phyloP scores from a whole-genome alignment of 306 rosid species.

The Comarum palustre region DNA sequence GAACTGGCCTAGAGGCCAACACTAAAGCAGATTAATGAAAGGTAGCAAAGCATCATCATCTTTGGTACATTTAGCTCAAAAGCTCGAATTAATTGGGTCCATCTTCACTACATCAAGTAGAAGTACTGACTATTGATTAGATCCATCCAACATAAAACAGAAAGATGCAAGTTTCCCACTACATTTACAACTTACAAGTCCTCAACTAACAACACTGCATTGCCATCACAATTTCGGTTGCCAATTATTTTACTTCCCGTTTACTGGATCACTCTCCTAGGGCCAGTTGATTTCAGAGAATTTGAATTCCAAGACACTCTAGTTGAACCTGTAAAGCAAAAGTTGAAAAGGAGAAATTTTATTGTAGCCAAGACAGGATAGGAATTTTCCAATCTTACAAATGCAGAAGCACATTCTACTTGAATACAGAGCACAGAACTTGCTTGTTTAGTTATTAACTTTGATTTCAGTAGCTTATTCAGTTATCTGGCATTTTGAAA shows the following conservation, averaged over 20 bases:
- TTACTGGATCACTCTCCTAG: background rate
- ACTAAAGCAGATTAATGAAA: background rate
- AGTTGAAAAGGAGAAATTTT: background rate
- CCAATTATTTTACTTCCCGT: background rate
- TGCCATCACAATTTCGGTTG: background rate
- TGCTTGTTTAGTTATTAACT: background rate
- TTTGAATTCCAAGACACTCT: background rate
- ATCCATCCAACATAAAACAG: background rate
- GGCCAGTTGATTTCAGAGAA: slow-evolving; percentile 4
- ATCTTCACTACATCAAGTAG: background rate
- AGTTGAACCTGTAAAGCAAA: slow-evolving; percentile 7
- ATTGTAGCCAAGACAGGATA: background rate
- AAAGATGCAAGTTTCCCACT: background rate
- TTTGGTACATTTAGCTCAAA: background rate
- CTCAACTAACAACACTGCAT: background rate
- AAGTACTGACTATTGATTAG: background rate
- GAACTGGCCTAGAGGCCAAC: background rate
- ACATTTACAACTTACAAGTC: slow-evolving; percentile 8
- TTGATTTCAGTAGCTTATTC: background rate
- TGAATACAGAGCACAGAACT: background rate
- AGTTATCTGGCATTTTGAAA: background rate
- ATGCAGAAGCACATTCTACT: background rate
- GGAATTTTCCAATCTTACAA: background rate
- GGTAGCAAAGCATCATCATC: background rate
- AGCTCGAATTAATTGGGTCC: background rate